Conservation (phyloP, 495 filamentous ascomycete species). For the Penicillium pancosmium region DNA sequence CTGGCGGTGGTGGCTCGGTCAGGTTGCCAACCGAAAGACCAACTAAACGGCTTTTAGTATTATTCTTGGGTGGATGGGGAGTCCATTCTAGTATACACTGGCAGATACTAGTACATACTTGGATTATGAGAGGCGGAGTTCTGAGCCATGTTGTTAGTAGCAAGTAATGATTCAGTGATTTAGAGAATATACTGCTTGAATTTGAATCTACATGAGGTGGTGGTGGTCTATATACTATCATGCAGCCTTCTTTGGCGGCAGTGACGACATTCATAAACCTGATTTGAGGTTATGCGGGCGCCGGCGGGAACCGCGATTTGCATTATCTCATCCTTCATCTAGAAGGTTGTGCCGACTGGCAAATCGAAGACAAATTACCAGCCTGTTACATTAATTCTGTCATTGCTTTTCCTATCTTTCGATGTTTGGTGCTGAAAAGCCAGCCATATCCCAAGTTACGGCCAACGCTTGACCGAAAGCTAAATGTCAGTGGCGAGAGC, state of each 20-base stretch:
- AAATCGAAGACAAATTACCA: background rate
- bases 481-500: no score
- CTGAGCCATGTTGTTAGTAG: background rate
- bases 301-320: slow-evolving; percentile 5
- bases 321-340: background rate
- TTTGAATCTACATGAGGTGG: background rate
- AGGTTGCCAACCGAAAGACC: slow-evolving; percentile 9
- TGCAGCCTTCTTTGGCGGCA: background rate
- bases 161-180: background rate
- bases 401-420: no score
- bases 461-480: no score
- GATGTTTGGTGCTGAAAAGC: no score
- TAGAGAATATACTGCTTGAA: no score
- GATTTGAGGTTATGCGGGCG: slow-evolving; percentile 1
- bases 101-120: background rate
- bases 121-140: background rate
- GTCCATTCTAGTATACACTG: no score
- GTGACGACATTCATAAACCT: slow-evolving; percentile 7
- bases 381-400: background rate
- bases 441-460: no score
- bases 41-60: background rate
- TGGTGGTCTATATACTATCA: background rate
- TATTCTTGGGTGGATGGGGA: background rate
- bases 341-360: background rate
- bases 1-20: slow-evolving; percentile 8